Percentiles rank a stretch among this genome's conserved stretches.
phyloP scores from a whole-genome alignment of 345 rosid genomes.

The Gossypium ekmanianum region DNA sequence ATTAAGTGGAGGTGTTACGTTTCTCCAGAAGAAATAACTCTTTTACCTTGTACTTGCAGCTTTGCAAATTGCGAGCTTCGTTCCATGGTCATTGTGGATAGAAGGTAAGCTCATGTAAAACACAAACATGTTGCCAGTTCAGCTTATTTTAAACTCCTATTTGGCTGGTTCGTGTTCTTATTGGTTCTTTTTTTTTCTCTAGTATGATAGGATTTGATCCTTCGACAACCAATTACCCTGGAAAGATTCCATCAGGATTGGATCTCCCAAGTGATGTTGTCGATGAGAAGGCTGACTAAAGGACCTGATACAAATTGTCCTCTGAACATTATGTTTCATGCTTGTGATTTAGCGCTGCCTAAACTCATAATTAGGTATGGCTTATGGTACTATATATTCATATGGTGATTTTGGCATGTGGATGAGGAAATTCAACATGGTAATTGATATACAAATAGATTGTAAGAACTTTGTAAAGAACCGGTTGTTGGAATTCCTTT shows the following conservation, averaged over 20 bases:
- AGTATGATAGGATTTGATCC: conserved; percentile 70
- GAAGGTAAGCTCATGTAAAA: conserved; percentile 42
- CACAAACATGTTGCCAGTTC: background rate
- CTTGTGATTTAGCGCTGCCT: background rate
- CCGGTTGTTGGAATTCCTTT: background rate
- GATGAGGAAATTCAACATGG: background rate
- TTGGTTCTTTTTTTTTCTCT: conserved; percentile 16
- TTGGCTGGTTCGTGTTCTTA: conserved; percentile 11
- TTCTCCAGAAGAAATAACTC: conserved; percentile 11
- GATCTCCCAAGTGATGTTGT: conserved; percentile 49
- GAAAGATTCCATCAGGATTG: conserved; percentile 65
- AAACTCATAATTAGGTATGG: conserved; percentile 1
- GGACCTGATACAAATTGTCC: conserved; percentile 15
- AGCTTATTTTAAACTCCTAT: background rate
- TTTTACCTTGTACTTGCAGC: conserved; percentile 36
- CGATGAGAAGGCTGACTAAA: conserved; percentile 27
- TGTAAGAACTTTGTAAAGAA: background rate
- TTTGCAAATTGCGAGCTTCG: conserved; percentile 97
- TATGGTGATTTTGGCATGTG: background rate
- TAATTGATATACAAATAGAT: background rate
- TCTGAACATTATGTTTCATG: conserved; percentile 7
- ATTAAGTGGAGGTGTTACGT: background rate
- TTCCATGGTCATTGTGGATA: conserved; percentile 82
- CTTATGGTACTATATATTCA: background rate
- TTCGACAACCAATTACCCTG: conserved; percentile 67